These are phyloP conservation scores for Aspergillus incahuasiensis DNA, from an alignment of 495 filamentous ascomycete genomes.

Conservation along the genomic window DNA sequence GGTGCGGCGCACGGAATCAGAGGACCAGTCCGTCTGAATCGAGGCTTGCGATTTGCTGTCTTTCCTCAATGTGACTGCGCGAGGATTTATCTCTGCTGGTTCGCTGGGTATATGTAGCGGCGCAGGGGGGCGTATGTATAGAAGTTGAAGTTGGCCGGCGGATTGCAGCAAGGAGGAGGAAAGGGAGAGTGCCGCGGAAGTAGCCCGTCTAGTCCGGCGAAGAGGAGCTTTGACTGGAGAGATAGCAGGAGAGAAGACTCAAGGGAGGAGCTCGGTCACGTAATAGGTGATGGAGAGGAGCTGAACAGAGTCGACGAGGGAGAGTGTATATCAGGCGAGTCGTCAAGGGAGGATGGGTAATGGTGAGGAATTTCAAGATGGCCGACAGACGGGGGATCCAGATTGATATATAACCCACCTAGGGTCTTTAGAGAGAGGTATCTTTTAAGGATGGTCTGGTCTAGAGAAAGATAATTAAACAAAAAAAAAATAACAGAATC, in stretches of 20 bases:
- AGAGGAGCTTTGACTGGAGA: slow-evolving; percentile 15
- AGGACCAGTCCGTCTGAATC: slow-evolving; percentile 29
- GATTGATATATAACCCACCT: slow-evolving; percentile 25
- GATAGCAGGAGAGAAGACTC: slow-evolving; percentile 31
- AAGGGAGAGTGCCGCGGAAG: slow-evolving; percentile 40
- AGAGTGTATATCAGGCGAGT: slow-evolving; percentile 18
- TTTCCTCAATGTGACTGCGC: background rate
- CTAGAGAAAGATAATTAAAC: slow-evolving; percentile 18
- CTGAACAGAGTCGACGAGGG: background rate
- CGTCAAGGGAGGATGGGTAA: slow-evolving; percentile 20
- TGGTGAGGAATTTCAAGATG: slow-evolving; percentile 25
- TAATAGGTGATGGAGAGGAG: slow-evolving; percentile 10
- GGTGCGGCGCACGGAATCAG: slow-evolving; percentile 14
- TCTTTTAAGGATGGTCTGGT: slow-evolving; percentile 7
- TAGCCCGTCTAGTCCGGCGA: slow-evolving; percentile 37
- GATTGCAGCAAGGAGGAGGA: slow-evolving; percentile 38
- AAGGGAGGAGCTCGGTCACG: slow-evolving; percentile 31
- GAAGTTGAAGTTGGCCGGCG: slow-evolving; percentile 22
- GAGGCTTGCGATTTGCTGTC: slow-evolving; percentile 17
- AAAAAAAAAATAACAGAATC: slow-evolving; percentile 8
- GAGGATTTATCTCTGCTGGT: background rate
- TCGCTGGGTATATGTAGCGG: slow-evolving; percentile 3
- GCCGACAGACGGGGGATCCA: slow-evolving; percentile 19
- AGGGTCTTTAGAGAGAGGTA: slow-evolving; percentile 13
- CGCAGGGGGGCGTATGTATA: slow-evolving; percentile 8